Base-by-base conservation (phyloP, 768 basidiomycete genomes). In the Termitomyces sp. region DNA sequence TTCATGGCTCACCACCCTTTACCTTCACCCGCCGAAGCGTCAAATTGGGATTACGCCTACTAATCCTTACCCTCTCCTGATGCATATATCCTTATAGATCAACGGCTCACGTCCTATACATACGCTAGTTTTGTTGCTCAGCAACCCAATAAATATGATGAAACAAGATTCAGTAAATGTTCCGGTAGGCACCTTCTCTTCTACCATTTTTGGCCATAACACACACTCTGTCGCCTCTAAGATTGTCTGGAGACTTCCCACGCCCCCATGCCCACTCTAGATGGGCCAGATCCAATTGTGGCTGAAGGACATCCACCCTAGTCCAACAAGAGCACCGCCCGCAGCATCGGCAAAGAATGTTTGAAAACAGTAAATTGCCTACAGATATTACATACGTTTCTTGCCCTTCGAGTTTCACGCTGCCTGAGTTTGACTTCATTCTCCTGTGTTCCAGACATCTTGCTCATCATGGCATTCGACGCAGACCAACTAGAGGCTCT, bases 401-500 rank as follows among this genome's bases (percentile, higher is more conserved):
- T 50, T 35, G 53, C 40, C 23, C 28, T 48, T 48, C 19, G 55
- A 65, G 59, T 55, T 58, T 54, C 59, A 54, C 58, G 51, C 56
- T 63, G 62, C 58, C 63, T 65, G 58, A 64, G 68, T 62, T 64
- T 58, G 23, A 55, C 59, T 56, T 62, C 51, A 67, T 52, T 58
- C 12, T 44, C 31, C 35, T 42, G 50, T 48, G 33, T 44, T 31
- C 23, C 46, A 94, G 92, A 53, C 93, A 96, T 74, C 78, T 93
- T 60, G 85, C 94, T 10, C 93, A 95, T 73, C 92, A 23, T 23
- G 23, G 23, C 94, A 31, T 93, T 90, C 56, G 90, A 94, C 72
- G 90, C 87, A 12, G 89, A 90, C 72, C 90, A 95, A 68, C 83
- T 90, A 35, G 89, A 91, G 69, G 92, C 89, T 26, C 78, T 95